Evolutionary conservation across 495 filamentous ascomycete species (phyloP).

Genomic region (Arthonia radiata): DNA sequence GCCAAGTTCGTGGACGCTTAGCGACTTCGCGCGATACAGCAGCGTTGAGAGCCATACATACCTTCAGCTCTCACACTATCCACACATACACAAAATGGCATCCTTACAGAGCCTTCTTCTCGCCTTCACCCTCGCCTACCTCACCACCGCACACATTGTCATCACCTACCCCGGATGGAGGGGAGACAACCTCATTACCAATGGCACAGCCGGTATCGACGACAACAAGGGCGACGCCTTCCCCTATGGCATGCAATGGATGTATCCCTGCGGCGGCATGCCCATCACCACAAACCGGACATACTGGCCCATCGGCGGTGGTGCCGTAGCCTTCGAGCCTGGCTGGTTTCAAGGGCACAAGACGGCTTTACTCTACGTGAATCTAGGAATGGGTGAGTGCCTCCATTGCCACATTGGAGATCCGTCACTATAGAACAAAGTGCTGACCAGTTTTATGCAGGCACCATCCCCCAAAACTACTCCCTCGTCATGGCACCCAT

Average conservation of each 20-base stretch:
- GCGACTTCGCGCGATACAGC: too few species aligned
- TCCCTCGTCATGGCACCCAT: conserved; percentile 59
- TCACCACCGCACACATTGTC: conserved; percentile 56
- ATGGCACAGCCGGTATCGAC: conserved; percentile 24
- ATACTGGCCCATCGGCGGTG: conserved; percentile 70
- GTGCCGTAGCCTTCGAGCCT: conserved; percentile 67
- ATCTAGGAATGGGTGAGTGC: conserved; percentile 81
- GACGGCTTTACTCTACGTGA: conserved; percentile 74
- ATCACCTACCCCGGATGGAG: conserved; percentile 86
- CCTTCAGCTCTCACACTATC: too few species aligned
- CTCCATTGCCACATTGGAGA: too few species aligned
- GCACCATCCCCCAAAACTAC: conserved; percentile 66
- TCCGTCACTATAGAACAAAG: too few species aligned
- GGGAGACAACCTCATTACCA: conserved; percentile 76
- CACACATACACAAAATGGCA: too few species aligned
- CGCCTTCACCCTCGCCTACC: too few species aligned
- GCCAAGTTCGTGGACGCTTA: too few species aligned
- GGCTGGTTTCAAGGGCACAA: conserved; percentile 89
- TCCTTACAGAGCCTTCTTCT: too few species aligned
- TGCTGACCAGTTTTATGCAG: too few species aligned
- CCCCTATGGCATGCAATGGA: conserved; percentile 94
- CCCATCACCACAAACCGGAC: conserved; percentile 58
- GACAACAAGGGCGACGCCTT: conserved; percentile 22
- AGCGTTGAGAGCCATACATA: too few species aligned
- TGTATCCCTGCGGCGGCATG: conserved; percentile 91